A percentile compares a stretch with the other conserved stretches of the same genome.
These are phyloP conservation scores for Senecio squalidus DNA, from an alignment of 140 eudicot species.

Conservation along the genomic window DNA sequence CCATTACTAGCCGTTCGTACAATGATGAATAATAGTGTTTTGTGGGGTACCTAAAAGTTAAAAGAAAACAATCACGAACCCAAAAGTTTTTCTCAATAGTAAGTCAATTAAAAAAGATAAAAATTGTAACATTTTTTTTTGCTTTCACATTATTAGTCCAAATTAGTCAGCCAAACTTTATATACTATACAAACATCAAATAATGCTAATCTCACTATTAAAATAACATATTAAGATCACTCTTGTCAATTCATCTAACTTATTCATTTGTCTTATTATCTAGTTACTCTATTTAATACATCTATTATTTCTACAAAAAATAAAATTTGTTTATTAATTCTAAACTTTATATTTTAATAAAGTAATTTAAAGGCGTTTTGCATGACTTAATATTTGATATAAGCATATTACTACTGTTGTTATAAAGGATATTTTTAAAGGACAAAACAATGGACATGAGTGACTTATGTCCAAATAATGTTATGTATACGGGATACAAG, in stretches of 20 bases:
- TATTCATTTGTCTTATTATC: neutral
- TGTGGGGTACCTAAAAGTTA: constrained; percentile 18
- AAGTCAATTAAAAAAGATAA: neutral
- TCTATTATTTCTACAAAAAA: neutral
- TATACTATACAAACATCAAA: neutral
- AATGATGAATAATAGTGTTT: constrained; percentile 13
- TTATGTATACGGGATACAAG: no score
- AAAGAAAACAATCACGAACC: constrained; percentile 6
- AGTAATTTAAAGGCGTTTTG: no score
- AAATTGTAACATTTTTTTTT: neutral
- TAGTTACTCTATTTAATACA: neutral
- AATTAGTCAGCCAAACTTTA: neutral
- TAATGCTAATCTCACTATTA: neutral
- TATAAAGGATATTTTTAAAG: no score
- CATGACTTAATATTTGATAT: no score
- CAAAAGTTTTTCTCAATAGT: neutral
- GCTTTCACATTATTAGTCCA: neutral
- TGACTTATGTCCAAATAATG: no score
- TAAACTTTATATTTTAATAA: no score
- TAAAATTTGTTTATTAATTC: no score
- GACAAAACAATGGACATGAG: no score
- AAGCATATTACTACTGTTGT: no score
- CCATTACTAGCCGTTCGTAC: neutral
- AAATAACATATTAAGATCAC: neutral
- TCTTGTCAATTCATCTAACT: no score